Percentiles rank a stretch among this genome's conserved stretches.
Evolutionary conservation across 2,329 filamentous ascomycete genomes (phyloP).

Genomic region (Xylaria sp.): DNA sequence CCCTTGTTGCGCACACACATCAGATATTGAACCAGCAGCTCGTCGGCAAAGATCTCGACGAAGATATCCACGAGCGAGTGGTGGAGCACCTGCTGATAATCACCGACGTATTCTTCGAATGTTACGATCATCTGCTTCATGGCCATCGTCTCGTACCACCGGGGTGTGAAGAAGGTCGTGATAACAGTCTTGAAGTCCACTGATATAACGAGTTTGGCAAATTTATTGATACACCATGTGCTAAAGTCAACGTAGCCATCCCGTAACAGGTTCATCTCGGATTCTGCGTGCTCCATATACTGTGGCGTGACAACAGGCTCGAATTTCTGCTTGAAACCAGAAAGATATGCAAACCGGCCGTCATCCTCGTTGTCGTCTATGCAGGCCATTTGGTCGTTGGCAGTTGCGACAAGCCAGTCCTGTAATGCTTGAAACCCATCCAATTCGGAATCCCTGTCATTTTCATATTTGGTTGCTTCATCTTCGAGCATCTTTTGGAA

Average conservation of each 20-base stretch:
- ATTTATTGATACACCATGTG: slow-evolving; percentile 88
- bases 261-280: slow-evolving; percentile 75
- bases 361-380: slow-evolving; percentile 90
- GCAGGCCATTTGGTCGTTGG: slow-evolving; percentile 98
- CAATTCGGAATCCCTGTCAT: slow-evolving; percentile 57
- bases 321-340: slow-evolving; percentile 83
- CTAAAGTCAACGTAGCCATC: slow-evolving; percentile 95
- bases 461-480: slow-evolving; percentile 77
- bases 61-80: slow-evolving; percentile 89
- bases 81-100: slow-evolving; percentile 85
- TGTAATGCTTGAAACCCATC: slow-evolving; percentile 80
- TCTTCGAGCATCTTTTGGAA: slow-evolving; percentile 91
- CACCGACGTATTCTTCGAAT: slow-evolving; percentile 90
- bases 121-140: slow-evolving; percentile 95
- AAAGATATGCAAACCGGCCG: slow-evolving; percentile 78
- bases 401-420: slow-evolving; percentile 95
- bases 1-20: slow-evolving; percentile 84
- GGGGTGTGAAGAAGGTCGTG: slow-evolving; percentile 85
- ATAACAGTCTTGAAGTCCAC: slow-evolving; percentile 88
- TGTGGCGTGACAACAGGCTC: slow-evolving; percentile 78
- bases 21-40: slow-evolving; percentile 86
- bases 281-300: slow-evolving; percentile 76
- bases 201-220: slow-evolving; percentile 84
- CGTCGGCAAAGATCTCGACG: slow-evolving; percentile 90
- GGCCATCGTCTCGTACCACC: slow-evolving; percentile 84